Evolutionary conservation across 345 rosid genomes (phyloP).

Genomic region (Lenwebbia sp.): DNA sequence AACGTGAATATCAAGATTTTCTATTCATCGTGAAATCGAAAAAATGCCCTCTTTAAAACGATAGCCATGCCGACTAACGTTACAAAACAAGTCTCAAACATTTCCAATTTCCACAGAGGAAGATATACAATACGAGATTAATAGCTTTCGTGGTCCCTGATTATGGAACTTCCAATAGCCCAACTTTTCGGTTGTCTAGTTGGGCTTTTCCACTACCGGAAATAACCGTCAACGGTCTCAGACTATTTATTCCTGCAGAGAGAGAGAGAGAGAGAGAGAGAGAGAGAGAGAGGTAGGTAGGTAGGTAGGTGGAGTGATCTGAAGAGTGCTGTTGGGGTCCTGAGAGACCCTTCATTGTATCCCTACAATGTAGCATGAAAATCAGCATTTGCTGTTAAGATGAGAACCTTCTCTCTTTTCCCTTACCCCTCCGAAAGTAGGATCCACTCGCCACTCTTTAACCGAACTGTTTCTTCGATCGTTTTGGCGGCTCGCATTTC

Average conservation of each 20-base stretch:
- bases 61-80: too few relatives aligned
- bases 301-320: neutral
- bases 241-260: neutral
- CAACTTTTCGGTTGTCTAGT: neutral
- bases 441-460: neutral
- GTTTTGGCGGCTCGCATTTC: neutral
- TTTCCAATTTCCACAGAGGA: neutral
- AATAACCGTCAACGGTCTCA: neutral
- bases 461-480: slow-evolving; percentile 2
- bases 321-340: neutral
- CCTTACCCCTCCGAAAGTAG: neutral
- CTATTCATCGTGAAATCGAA: neutral
- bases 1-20: neutral
- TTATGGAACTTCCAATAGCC: neutral
- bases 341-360: neutral
- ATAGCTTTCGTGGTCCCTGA: neutral
- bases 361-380: neutral
- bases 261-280: neutral
- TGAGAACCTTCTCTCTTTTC: neutral
- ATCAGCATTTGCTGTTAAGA: neutral
- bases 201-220: neutral
- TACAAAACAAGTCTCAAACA: neutral
- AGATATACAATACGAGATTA: neutral
- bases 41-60: neutral
- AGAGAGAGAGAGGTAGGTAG: neutral